Base-by-base conservation (phyloP, 2,329 filamentous ascomycete genomes). In the Clarireedia paspali region DNA sequence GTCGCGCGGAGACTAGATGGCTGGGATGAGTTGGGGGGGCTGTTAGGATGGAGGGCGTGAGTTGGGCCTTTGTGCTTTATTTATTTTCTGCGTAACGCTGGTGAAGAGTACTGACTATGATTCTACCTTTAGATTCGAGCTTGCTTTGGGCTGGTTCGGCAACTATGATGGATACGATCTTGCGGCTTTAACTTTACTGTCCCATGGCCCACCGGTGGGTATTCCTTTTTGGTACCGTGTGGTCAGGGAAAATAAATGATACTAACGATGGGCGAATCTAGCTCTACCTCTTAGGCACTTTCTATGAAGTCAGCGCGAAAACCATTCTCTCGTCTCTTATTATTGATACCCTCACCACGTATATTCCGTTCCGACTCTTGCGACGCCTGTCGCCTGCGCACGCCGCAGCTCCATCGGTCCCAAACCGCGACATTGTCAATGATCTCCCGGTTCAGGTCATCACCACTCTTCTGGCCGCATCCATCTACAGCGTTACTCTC, bases 131-230 rank as follows among this genome's bases (percentile, higher is more conserved):
- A 88, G 81, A 69, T 70, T 83, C 47, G 85, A 91, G 69, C 76
- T 95, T 53, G 82, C 76, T 24, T 67, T 91, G 47, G 85, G 82
- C 47, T 96, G 90, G 89, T 81, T 80, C 64, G 76, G 83, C 45
- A 78, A 84, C 60, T 88, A 87, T 68, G 89, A 95, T 70, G 83
- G 87, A 72, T 78, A 83, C 68, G 86, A 89, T 69, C 75, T 87
- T 50, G 80, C 80, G 10, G 78, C 82, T 47, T 74, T 89, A 66
- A 81, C 81, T 57, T 70, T 89, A 59, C 75, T 96, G 44, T 85
- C 86, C 55, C 84, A 90, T 71, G 81, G 87, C 20, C 92, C 91
- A 45, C 81, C 83, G 64, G 81, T 85, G 70, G 72, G 80, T 60
- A 20, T 20, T 20, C 20, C 20, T 20, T 20, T 20, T 20, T 20